Evolutionary conservation across 176 grass and related monocot species (phyloP), one percentile per base, ranked within the genome.

Genomic region (Triticum dicoccoides): DNA sequence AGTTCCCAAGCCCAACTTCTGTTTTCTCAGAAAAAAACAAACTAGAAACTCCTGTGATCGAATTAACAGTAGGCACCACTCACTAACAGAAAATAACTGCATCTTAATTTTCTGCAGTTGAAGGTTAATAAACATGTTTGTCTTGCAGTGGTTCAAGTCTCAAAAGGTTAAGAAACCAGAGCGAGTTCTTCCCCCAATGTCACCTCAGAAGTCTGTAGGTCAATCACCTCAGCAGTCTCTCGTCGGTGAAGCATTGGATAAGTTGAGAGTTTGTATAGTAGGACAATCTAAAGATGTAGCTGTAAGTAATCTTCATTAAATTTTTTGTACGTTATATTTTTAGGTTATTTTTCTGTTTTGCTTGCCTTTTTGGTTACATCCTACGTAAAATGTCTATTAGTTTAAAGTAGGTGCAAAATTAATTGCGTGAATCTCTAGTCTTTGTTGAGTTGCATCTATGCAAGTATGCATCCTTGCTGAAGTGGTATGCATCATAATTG

Each of bases 121-220:
- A 81, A 84, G 32, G 3, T 39, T 82, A 76, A 70, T 39, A 86
- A 61, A 68, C 76, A 44, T n/a, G n/a, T 80, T 83, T 89, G 23
- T 47, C 54, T 84, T 95, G 77, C 91, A 98, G 96, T 98, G 96
- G 96, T 94, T 91, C 69, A 98, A 94, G 84, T 94, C 88, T 86
- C 96, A 98, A 83, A 98, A 95, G 82, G 76, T 73, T 58, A 98
- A 94, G 75, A 98, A 95, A 86, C 90, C 86, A 78, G 87, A 44
- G 14, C 88, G 93, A 79, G 76, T 95, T 91, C 93, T 98, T 59
- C 96, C 96, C 17, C 96, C 88, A 81, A 86, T 88, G 81, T 85
- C 96, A 82, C 86, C 96, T 89, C 72, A 68, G 85, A 98, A 90
- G 81, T 72, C 86, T 88, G 67, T 80, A n/a, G 61, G 79, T 56